These are phyloP conservation scores for Ajuga reptans DNA, from an alignment of 305 asterid genomes.

Conservation along the genomic window DNA sequence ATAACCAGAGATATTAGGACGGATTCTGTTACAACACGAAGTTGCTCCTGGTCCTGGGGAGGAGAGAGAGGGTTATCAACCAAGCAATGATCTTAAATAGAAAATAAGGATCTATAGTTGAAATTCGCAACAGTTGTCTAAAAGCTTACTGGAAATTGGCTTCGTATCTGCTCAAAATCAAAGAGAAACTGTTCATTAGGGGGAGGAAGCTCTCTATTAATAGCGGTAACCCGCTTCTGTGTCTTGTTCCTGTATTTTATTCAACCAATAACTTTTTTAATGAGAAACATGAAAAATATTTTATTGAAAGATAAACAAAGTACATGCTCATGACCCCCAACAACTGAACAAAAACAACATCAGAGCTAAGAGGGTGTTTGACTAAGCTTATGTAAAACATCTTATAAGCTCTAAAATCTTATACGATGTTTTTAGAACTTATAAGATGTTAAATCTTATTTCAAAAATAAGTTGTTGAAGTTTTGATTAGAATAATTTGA, in stretches of 20 bases:
- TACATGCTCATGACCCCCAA: background rate
- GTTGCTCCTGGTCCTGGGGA: conserved; percentile 77
- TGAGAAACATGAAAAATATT: background rate
- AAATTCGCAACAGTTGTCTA: conserved; percentile 10
- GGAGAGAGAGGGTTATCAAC: conserved; percentile 6
- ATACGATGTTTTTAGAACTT: too few relatives aligned
- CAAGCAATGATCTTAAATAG: conserved; percentile 5
- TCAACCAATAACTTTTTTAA: background rate
- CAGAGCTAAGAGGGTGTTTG: too few relatives aligned
- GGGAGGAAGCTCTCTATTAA: conserved; percentile 86
- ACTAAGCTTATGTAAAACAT: too few relatives aligned
- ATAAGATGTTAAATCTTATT: too few relatives aligned
- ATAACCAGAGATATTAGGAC: conserved; percentile 68
- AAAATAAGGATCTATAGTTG: background rate
- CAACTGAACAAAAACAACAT: background rate
- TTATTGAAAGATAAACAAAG: background rate
- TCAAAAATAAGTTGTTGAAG: too few relatives aligned
- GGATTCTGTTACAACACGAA: conserved; percentile 72
- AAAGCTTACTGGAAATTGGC: conserved; percentile 60
- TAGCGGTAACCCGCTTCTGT: conserved; percentile 85
- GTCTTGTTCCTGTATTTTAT: conserved; percentile 68
- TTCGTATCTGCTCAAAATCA: conserved; percentile 81
- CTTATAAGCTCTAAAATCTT: too few relatives aligned
- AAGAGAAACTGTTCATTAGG: conserved; percentile 75
- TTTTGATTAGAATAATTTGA: too few relatives aligned